Percentiles rank a stretch among this genome's conserved stretches.
These are phyloP conservation scores for Euphorbia schlechtendalii DNA, from an alignment of 441 rosid species.

Conservation along the genomic window DNA sequence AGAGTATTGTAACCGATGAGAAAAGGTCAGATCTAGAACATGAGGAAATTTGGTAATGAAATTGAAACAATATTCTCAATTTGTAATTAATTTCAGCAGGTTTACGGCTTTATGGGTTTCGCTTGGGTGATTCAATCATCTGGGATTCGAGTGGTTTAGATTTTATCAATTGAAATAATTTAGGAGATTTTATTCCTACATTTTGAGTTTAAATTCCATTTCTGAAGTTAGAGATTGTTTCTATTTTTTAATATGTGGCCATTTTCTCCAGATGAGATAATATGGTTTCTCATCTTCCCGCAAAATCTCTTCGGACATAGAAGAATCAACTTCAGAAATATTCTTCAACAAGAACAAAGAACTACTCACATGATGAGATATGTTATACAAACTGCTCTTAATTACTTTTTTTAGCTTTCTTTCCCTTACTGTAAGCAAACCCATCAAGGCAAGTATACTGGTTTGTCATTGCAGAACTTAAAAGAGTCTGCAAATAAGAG, in stretches of 20 bases:
- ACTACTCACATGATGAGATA: constrained; percentile 35
- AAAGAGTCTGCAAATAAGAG: no score
- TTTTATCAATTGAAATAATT: neutral
- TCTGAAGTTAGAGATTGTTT: no score
- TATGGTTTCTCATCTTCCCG: constrained; percentile 26
- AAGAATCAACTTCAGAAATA: constrained; percentile 38
- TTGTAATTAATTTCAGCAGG: neutral
- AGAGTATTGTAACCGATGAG: constrained; percentile 46
- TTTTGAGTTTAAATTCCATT: neutral
- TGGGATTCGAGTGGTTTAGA: neutral
- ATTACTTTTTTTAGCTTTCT: constrained; percentile 17
- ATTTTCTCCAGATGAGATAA: constrained; percentile 56
- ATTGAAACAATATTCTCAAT: no score
- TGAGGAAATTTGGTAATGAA: constrained; percentile 53
- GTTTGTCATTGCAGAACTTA: constrained; percentile 64
- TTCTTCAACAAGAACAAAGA: constrained; percentile 52
- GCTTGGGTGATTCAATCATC: neutral
- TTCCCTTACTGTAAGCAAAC: constrained; percentile 25
- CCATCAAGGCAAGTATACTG: constrained; percentile 54
- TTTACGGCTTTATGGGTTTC: neutral
- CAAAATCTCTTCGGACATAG: constrained; percentile 19
- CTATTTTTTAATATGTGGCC: constrained; percentile 8
- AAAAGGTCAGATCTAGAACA: constrained; percentile 54
- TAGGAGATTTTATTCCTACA: neutral
- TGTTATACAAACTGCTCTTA: constrained; percentile 21